Percentiles rank a stretch among this genome's conserved stretches.
Conservation (phyloP, 2,329 filamentous ascomycete species). For the Pseudogymnoascus sp. region DNA sequence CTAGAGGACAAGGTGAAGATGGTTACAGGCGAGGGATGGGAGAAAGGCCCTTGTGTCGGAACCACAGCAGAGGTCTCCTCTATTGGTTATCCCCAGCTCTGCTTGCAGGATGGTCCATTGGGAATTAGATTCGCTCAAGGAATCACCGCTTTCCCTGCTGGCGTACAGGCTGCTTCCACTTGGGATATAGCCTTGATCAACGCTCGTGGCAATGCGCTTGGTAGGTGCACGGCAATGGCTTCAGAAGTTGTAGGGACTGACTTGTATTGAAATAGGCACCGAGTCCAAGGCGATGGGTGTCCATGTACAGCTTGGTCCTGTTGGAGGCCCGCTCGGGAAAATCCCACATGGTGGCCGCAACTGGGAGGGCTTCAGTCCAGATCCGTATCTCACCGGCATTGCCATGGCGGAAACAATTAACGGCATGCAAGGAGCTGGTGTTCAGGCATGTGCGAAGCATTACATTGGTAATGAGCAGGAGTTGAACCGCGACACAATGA, state of each 20-base stretch:
- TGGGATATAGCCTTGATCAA: conserved; percentile 73
- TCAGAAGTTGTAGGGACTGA: background rate
- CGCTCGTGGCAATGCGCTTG: conserved; percentile 46
- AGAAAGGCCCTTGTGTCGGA: conserved; percentile 60
- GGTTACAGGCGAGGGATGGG: conserved; percentile 70
- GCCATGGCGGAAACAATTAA: conserved; percentile 54
- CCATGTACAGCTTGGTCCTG: conserved; percentile 67
- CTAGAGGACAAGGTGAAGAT: conserved; percentile 71
- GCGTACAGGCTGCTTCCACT: conserved; percentile 68
- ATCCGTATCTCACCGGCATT: conserved; percentile 64
- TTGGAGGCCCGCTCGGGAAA: conserved; percentile 67
- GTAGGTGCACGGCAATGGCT: background rate
- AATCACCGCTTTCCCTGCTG: conserved; percentile 70
- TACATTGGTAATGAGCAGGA: conserved; percentile 66
- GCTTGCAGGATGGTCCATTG: conserved; percentile 72
- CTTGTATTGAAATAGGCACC: conserved; percentile 44
- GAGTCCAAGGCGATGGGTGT: conserved; percentile 65
- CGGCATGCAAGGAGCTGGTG: conserved; percentile 44
- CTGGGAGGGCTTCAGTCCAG: conserved; percentile 76
- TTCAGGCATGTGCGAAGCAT: conserved; percentile 50
- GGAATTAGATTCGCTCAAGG: conserved; percentile 65
- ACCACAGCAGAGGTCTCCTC: conserved; percentile 48
- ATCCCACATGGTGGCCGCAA: conserved; percentile 66
- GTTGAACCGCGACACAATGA: conserved; percentile 44
- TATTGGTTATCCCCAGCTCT: conserved; percentile 62